Base-by-base conservation (phyloP, 495 filamentous ascomycete species). In the Letharia columbiana region DNA sequence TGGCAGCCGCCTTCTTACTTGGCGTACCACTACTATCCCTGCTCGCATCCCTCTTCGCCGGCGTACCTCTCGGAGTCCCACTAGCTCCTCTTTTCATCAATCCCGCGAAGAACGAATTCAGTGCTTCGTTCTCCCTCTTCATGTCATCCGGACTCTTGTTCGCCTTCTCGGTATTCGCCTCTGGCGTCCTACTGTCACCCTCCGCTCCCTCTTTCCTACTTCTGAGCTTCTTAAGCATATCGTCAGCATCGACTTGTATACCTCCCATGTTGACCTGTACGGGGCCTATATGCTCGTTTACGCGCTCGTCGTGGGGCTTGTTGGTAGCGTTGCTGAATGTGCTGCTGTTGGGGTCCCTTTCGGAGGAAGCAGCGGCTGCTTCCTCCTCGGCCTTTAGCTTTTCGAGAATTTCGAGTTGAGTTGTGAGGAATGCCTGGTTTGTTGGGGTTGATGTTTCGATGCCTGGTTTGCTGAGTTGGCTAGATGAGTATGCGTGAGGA, bases 221-320 rank as follows among this genome's bases (percentile, higher is more conserved):
- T 84, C 91, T 91, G 57, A 96, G 80, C 73, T 89, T 85, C 73
- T 92, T 89, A 60, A 96, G 75, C 89, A 96, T 94, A 68, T 96
- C 94, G 71, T 98, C 93, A 12, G 92, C 92, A 77, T 98, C 91
- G 12, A 97, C 91, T 72, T 97, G 92, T 64, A 98, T 96, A 64
- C 93, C 93, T 31, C 92, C 93, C 83, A 96, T 91, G 72, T 98
- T 98, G 76, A 96, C 96, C 70, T 97, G 92, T 66, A 96, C 91
- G 4, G 92, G 92, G 0, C 93, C 93, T 67, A 96, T 96, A 68
- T 96, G 91, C 72, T 96, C 91, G 70, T 86, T 88, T 58, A 95
- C 88, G 65, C 82, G 80, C 49, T 85, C 83, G 47, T 68, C 58
- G 20, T 61, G 62, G 60, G 66, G 60, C 45, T 61, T 64, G 61